Evolutionary conservation across 305 asterid species (phyloP).

Genomic region (Fraxinus ornus): DNA sequence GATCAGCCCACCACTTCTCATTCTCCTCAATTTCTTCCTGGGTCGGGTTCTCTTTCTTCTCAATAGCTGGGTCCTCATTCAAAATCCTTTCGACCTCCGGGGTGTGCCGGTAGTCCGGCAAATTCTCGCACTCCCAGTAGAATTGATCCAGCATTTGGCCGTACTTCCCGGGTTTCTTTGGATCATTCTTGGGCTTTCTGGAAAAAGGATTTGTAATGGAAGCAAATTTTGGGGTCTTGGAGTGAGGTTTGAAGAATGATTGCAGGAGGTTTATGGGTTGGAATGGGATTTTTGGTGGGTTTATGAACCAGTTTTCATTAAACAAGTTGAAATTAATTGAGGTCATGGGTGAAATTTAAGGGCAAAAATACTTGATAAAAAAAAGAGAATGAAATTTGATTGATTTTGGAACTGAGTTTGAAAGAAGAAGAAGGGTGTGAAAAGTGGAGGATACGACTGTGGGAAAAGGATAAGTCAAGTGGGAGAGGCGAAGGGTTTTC

Average conservation of each 20-base stretch:
- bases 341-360: slow-evolving; percentile 43
- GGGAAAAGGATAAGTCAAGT: not conserved
- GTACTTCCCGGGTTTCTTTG: slow-evolving; percentile 59
- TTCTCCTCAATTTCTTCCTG: slow-evolving; percentile 79
- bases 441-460: not conserved
- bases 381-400: not conserved
- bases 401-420: not conserved
- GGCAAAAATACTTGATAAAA: not conserved
- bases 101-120: slow-evolving; percentile 68
- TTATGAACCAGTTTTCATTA: slow-evolving; percentile 67
- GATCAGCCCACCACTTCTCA: slow-evolving; percentile 69
- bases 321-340: slow-evolving; percentile 71
- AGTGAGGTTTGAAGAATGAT: slow-evolving; percentile 50
- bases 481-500: not conserved
- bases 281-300: slow-evolving; percentile 49
- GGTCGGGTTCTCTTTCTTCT: slow-evolving; percentile 73
- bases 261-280: slow-evolving; percentile 49
- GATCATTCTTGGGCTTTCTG: slow-evolving; percentile 37
- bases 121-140: slow-evolving; percentile 82
- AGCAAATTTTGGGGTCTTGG: slow-evolving; percentile 57
- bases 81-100: slow-evolving; percentile 76
- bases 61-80: slow-evolving; percentile 60
- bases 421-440: not conserved
- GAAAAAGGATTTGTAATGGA: slow-evolving; percentile 59
- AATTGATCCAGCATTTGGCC: slow-evolving; percentile 65